phyloP scores from a whole-genome alignment of 2,329 filamentous ascomycete species.

The Cyphellophora attinorum region DNA sequence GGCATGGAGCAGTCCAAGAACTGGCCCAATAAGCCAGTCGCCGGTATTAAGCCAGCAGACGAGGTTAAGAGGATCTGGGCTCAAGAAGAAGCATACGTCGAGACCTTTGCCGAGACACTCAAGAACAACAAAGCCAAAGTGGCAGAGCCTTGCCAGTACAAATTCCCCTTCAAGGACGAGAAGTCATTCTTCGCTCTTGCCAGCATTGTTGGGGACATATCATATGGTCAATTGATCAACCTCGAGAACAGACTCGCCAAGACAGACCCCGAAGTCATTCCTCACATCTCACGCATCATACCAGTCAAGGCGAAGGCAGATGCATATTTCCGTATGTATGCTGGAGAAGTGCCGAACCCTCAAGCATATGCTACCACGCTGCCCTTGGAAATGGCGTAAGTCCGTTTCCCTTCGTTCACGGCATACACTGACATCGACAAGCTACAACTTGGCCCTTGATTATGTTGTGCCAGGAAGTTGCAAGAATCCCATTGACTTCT shows the following conservation, averaged over 20 bases:
- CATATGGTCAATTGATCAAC: slow-evolving; percentile 21
- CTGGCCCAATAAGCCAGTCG: slow-evolving; percentile 19
- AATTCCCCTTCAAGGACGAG: slow-evolving; percentile 18
- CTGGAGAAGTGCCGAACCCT: slow-evolving; percentile 21
- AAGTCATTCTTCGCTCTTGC: slow-evolving; percentile 21
- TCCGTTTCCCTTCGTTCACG: not conserved
- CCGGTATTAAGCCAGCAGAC: slow-evolving; percentile 20
- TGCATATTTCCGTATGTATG: slow-evolving; percentile 20
- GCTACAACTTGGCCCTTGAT: slow-evolving; percentile 21
- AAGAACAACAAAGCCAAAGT: slow-evolving; percentile 16
- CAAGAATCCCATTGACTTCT: slow-evolving; percentile 9
- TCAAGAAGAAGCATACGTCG: slow-evolving; percentile 19
- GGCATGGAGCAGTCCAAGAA: slow-evolving; percentile 20
- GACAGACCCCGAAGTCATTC: slow-evolving; percentile 17
- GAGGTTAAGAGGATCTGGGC: slow-evolving; percentile 21
- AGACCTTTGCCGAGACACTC: slow-evolving; percentile 19
- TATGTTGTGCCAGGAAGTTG: slow-evolving; percentile 20
- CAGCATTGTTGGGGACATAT: slow-evolving; percentile 22
- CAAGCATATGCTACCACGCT: slow-evolving; percentile 20
- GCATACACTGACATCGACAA: not conserved
- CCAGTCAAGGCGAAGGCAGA: slow-evolving; percentile 23
- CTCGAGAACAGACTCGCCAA: slow-evolving; percentile 16
- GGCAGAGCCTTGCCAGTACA: slow-evolving; percentile 21
- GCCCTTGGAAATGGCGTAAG: not conserved
- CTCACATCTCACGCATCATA: slow-evolving; percentile 19